Conservation (phyloP, 164 flowering plant species). For the Houttuynia cordata region DNA sequence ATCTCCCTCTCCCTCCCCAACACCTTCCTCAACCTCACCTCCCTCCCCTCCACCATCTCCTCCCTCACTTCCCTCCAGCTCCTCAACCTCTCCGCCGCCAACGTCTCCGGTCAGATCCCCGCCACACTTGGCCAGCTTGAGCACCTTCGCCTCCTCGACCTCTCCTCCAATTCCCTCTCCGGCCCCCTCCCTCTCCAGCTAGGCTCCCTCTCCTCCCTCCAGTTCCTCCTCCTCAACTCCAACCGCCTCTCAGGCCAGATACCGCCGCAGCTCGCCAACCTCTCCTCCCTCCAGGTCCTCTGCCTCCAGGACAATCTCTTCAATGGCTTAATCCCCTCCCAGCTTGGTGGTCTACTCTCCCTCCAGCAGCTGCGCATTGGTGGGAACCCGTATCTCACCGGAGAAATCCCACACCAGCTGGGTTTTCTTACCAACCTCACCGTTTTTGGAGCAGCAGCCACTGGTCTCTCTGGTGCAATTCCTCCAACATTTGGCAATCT, state of each 20-base stretch:
- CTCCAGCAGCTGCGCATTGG: conserved; percentile 82
- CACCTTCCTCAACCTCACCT: conserved; percentile 76
- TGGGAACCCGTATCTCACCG: conserved; percentile 65
- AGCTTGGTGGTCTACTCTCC: conserved; percentile 51
- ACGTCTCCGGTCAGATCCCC: conserved; percentile 78
- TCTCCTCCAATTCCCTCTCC: conserved; percentile 64
- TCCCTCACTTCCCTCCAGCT: conserved; percentile 81
- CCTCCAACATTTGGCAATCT: conserved; percentile 70
- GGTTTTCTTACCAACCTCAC: conserved; percentile 71
- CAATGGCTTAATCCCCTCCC: conserved; percentile 69
- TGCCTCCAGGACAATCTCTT: conserved; percentile 80
- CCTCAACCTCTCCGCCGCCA: conserved; percentile 87
- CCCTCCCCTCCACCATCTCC: conserved; percentile 50
- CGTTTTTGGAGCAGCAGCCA: conserved; percentile 77
- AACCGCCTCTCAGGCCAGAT: conserved; percentile 55
- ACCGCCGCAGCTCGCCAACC: conserved; percentile 55
- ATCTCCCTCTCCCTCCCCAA: conserved; percentile 76
- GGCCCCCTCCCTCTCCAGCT: conserved; percentile 65
- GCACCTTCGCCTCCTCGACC: conserved; percentile 63
- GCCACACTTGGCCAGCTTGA: conserved; percentile 51
- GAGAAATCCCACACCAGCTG: conserved; percentile 61
- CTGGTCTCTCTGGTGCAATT: conserved; percentile 62
- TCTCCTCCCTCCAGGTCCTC: conserved; percentile 58
- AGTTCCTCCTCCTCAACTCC: conserved; percentile 64
- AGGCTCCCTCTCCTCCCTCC: conserved; percentile 51